Percentiles rank a stretch among this genome's conserved stretches.
Evolutionary conservation across 345 rosid species (phyloP).

Genomic region (Nasturtium officinale): DNA sequence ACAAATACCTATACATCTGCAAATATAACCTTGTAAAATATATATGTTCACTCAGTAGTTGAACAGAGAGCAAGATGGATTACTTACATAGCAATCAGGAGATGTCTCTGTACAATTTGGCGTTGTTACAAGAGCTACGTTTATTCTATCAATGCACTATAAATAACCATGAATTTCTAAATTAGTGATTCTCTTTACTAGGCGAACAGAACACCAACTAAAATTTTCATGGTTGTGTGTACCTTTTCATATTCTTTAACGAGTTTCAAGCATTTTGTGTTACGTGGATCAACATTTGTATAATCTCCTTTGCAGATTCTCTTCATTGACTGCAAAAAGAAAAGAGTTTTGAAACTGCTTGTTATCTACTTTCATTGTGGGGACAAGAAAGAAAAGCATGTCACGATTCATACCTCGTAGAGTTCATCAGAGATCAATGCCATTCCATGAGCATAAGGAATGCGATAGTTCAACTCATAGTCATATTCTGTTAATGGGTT

Average conservation of each 20-base stretch:
- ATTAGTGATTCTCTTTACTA: background rate
- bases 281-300: conserved; percentile 25
- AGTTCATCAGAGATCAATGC: conserved; percentile 61
- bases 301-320: conserved; percentile 36
- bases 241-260: conserved; percentile 24
- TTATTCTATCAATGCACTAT: conserved; percentile 20
- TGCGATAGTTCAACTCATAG: conserved; percentile 45
- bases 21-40: conserved; percentile 25
- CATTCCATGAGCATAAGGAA: conserved; percentile 56
- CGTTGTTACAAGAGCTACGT: background rate
- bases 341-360: background rate
- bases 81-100: conserved; percentile 29
- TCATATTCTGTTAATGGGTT: conserved; percentile 47
- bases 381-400: background rate
- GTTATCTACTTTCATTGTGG: background rate
- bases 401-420: conserved; percentile 47
- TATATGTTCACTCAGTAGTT: background rate
- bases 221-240: conserved; percentile 41
- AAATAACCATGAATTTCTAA: background rate
- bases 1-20: conserved; percentile 19
- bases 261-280: conserved; percentile 33
- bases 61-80: conserved; percentile 25
- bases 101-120: conserved; percentile 20
- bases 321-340: conserved; percentile 25
- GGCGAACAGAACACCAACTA: background rate